Base-by-base conservation (phyloP, 306 rosid genomes). In the Casuarina glauca region DNA sequence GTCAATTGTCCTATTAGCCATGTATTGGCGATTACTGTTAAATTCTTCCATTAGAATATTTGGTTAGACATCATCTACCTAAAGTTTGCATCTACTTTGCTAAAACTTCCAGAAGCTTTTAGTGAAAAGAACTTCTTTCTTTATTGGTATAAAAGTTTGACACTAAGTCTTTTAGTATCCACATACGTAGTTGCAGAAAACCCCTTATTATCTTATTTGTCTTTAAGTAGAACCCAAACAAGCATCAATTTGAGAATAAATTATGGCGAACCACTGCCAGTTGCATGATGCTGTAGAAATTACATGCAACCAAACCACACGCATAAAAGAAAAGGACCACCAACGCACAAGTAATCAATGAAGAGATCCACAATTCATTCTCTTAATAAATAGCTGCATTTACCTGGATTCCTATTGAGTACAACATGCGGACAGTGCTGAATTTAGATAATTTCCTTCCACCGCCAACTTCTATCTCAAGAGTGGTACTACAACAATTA, bases 401-500 rank as follows among this genome's bases (percentile, higher is more conserved):
- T 82, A 93, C 99, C 97, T 90, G 99, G 80, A 93, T 78, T 84
- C 99, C 99, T 70, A 95, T 83, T 67, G 94, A 50, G 81, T 93
- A 95, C 91, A 95, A 69, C 93, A 92, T 87, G 74, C 97, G 92
- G 53, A 93, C 90, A 15, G 89, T 74, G 78, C 99, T 95, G 79
- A 91, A 93, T 79, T 83, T 91, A 36, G 99, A 95, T 86, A 95
- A 17, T 78, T 88, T 93, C 88, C 99, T 93, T 82, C 97, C 97
- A 26, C 97, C 97, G 42, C 99, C 99, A 76, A 95, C 91, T 88
- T 91, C 97, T 86, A 95, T 55, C 90, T 88, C 97, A 85, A 95
- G 93, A 77, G 91, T 79, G 72, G 94, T 83, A 88, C 98, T 95
- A 85, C 78, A 81, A 39, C 79, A 78, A 71, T 72, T 74, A 75